Conservation (phyloP, 1,284 basidiomycete genomes). For the Tilletia indica region DNA sequence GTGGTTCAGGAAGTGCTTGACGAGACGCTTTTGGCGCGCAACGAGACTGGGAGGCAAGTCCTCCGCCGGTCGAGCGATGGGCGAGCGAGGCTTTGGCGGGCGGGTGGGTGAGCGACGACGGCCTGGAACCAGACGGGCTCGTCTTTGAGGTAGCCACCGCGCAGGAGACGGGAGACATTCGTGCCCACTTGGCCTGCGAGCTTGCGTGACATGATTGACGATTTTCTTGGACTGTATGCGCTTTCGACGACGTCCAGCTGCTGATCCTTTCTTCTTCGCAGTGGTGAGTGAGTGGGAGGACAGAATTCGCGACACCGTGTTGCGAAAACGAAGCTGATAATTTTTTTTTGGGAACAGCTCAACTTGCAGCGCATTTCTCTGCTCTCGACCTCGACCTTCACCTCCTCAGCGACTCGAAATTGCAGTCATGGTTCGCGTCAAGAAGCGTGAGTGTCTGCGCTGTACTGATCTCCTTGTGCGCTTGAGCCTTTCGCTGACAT, state of each 20-base stretch:
- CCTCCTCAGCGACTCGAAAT: not conserved
- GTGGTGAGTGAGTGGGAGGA: not conserved
- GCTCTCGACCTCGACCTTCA: not conserved
- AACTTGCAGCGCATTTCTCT: not conserved
- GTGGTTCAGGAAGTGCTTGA: not conserved
- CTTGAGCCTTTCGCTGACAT: not conserved
- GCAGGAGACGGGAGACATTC: constrained; percentile 78
- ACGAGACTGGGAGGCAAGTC: constrained; percentile 45
- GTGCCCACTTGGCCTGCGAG: constrained; percentile 85
- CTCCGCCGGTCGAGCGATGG: constrained; percentile 62
- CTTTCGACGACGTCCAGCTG: not conserved
- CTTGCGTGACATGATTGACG: constrained; percentile 70
- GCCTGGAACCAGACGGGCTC: constrained; percentile 84
- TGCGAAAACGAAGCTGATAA: not conserved
- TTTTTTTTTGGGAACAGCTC: constrained; percentile 1
- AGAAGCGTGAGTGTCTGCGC: constrained; percentile 6
- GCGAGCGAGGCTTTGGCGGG: constrained; percentile 74
- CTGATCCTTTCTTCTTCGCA: not conserved
- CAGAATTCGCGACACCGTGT: not conserved
- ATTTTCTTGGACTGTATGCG: not conserved
- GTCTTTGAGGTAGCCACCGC: constrained; percentile 67
- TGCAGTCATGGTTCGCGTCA: constrained; percentile 13
- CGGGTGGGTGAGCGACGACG: constrained; percentile 81
- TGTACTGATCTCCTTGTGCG: not conserved
- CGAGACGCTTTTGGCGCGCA: constrained; percentile 2